A percentile compares a stretch with the other conserved stretches of the same genome.
Conservation (phyloP, 2,329 filamentous ascomycete species). For the Seiridium cupressi region DNA sequence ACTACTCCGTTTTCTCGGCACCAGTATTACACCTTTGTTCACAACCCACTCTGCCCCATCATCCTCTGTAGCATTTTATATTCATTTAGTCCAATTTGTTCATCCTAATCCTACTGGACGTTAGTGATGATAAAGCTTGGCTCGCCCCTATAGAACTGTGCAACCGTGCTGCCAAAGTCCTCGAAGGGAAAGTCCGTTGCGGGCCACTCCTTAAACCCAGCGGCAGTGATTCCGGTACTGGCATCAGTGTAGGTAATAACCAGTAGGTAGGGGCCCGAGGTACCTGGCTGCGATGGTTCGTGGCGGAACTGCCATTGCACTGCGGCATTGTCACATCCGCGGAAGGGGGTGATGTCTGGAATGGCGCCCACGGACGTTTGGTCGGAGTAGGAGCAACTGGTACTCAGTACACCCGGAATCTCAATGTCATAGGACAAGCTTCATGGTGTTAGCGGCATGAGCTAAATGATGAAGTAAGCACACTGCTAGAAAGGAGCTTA, state of each 20-base stretch:
- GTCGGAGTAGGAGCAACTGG: slow-evolving; percentile 3
- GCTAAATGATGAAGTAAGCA: too few species aligned
- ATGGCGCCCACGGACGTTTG: background rate
- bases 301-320: background rate
- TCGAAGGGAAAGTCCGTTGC: slow-evolving; percentile 4
- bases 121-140: slow-evolving; percentile 17
- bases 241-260: background rate
- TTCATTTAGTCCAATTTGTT: too few species aligned
- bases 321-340: background rate
- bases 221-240: background rate
- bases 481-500: background rate
- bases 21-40: too few species aligned
- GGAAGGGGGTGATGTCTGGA: slow-evolving; percentile 1
- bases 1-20: too few species aligned
- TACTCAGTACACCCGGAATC: slow-evolving; percentile 3
- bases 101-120: background rate
- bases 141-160: slow-evolving; percentile 19
- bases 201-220: slow-evolving; percentile 5
- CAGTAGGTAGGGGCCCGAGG: background rate
- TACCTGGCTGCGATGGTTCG: background rate
- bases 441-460: background rate
- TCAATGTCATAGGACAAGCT: background rate
- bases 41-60: background rate
- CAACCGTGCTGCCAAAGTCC: slow-evolving; percentile 12
- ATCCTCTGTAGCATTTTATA: background rate